phyloP scores from a whole-genome alignment of 257 asterid species.

The Nicotiana otophora region DNA sequence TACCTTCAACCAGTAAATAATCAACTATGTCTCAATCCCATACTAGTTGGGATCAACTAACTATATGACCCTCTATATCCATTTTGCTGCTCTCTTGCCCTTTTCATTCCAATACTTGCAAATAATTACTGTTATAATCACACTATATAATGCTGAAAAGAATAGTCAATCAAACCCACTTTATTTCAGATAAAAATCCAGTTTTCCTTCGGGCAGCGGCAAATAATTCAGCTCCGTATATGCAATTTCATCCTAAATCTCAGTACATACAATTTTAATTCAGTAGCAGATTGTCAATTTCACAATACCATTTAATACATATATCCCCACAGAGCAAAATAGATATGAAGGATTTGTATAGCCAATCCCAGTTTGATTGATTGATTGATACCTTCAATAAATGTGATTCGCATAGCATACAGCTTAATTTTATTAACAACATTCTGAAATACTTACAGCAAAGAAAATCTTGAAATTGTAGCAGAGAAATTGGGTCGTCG shows the following conservation, averaged over 20 bases:
- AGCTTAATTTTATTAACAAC: too few relatives aligned
- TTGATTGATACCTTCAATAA: too few relatives aligned
- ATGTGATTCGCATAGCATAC: too few relatives aligned
- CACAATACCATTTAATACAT: too few relatives aligned
- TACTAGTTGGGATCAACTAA: neutral
- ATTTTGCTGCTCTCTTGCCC: neutral
- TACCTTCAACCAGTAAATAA: neutral
- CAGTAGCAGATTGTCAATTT: too few relatives aligned
- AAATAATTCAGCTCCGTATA: neutral
- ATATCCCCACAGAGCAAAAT: neutral
- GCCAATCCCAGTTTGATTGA: slow-evolving; percentile 33
- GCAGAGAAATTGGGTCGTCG: neutral
- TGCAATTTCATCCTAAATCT: neutral
- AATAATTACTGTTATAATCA: neutral
- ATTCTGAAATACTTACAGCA: neutral
- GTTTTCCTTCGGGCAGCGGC: neutral
- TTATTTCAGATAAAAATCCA: neutral
- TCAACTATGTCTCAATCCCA: neutral
- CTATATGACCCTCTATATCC: neutral
- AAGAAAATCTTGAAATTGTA: neutral
- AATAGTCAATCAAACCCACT: neutral
- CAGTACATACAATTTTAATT: neutral
- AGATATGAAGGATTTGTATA: too few relatives aligned
- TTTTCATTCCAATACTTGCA: neutral
- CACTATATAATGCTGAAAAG: neutral